Evolutionary conservation across 805 yeast genomes (phyloP), one percentile per base, ranked within the genome.

Genomic region (Pichia pseudocactophila): DNA sequence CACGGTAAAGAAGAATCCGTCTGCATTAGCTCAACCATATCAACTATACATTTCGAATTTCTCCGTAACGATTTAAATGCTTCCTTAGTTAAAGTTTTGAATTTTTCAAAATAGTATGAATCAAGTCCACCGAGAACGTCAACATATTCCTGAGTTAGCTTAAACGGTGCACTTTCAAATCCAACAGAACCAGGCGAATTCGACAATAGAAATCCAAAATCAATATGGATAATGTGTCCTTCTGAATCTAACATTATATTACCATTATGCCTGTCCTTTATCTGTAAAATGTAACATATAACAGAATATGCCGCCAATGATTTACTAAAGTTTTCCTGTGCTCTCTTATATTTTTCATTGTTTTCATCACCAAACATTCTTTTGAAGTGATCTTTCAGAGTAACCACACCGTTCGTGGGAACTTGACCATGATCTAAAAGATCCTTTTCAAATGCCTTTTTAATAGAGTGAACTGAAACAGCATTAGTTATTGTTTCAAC

Each of bases 171-270:
- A 1, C 96, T 94, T 58, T 92, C 99, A 59, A 92, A 89, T 0
- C 97, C 96, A 43, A 92, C 88, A 38, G 95, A 82, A 3, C 98
- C 98, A 0, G 99, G 99, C 0, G 97, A 82, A 57, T 92, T 90
- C 0, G 96, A 86, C 3, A 90, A 68, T 58, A 90, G 63, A 60
- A 87, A 90, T 0, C 98, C 98, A 66, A 92, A 92, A 63, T 92
- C 98, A 52, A 92, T 92, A 61, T 86, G 95, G 36, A 90, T 79
- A 11, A 92, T 82, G 57, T 92, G 98, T 0, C 98, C 98, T 46
- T 90, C 95, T 45, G 82, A 79, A 57, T 92, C 98, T 32, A 90
- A 68, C 98, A 92, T 90, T 45, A 92, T 89, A 60, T 92, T 92
- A 56, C 98, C 98, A 58, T 90, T 90, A 58, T 90, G 98, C 51